Percentiles rank a stretch among this genome's conserved stretches.
Conservation (phyloP, 2,329 filamentous ascomycete species). For the Colletotrichum incanum region DNA sequence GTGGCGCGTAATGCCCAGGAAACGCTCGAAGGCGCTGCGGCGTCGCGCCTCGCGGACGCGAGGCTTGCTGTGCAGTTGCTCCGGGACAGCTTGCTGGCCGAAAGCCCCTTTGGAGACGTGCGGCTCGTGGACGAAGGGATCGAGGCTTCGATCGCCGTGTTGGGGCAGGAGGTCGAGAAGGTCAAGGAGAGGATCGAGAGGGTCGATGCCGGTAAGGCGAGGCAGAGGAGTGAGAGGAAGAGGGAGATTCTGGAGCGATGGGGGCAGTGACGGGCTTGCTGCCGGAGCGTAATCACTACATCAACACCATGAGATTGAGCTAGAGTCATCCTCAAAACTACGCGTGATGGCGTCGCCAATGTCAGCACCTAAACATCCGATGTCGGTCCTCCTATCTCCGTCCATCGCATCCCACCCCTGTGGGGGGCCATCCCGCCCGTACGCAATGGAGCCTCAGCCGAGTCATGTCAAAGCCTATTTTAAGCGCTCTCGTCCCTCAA, state of each 20-base stretch:
- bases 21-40: conserved; percentile 62
- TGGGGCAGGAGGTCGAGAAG: conserved; percentile 62
- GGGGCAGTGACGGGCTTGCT: conserved; percentile 45
- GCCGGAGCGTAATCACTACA: background rate
- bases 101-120: conserved; percentile 63
- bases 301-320: background rate
- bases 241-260: conserved; percentile 66
- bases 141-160: conserved; percentile 63
- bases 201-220: conserved; percentile 56
- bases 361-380: background rate
- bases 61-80: conserved; percentile 65
- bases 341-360: background rate
- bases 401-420: background rate
- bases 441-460: background rate
- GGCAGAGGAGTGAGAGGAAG: conserved; percentile 61
- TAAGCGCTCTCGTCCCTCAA: background rate
- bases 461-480: background rate
- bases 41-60: conserved; percentile 63
- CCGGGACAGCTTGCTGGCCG: conserved; percentile 67
- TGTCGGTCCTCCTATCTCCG: background rate
- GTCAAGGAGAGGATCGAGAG: conserved; percentile 56
- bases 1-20: conserved; percentile 64
- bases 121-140: conserved; percentile 68
- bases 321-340: too few relatives aligned
- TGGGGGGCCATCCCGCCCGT: background rate